Evolutionary conservation across 2,329 filamentous ascomycete genomes (phyloP).

Genomic region (Fonsecaea nubica): DNA sequence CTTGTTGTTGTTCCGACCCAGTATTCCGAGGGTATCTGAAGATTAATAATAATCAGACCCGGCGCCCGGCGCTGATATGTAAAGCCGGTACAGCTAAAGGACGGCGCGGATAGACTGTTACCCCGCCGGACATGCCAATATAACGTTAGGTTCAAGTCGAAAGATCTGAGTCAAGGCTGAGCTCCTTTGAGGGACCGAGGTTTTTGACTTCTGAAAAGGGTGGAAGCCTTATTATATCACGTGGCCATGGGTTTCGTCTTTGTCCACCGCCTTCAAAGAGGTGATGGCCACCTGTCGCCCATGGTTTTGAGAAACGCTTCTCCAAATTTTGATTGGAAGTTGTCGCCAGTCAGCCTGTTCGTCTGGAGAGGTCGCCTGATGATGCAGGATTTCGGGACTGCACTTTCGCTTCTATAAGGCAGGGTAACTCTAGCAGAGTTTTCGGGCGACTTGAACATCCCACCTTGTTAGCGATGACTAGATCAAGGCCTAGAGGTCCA

Average conservation of each 20-base stretch:
- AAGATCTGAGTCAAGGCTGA: not conserved
- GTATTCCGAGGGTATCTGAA: not conserved
- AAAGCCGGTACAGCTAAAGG: not conserved
- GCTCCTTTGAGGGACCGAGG: not conserved
- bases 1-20: not conserved
- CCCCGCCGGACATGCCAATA: not conserved
- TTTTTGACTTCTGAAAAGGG: not conserved
- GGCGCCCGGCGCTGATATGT: not conserved
- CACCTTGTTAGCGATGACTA: not conserved
- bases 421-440: not conserved
- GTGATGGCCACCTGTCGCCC: not conserved
- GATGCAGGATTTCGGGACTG: not conserved
- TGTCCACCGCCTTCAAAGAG: not conserved
- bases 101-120: slow-evolving; percentile 11
- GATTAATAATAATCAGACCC: not conserved
- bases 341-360: not conserved
- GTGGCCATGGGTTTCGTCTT: not conserved
- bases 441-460: not conserved
- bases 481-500: slow-evolving; percentile 25
- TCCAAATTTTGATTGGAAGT: not conserved
- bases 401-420: not conserved
- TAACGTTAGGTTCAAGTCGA: slow-evolving; percentile 4
- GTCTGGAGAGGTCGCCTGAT: not conserved
- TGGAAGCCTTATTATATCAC: not conserved
- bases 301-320: not conserved